phyloP scores from a whole-genome alignment of 768 basidiomycete species.

The Tulasnella sp. region DNA sequence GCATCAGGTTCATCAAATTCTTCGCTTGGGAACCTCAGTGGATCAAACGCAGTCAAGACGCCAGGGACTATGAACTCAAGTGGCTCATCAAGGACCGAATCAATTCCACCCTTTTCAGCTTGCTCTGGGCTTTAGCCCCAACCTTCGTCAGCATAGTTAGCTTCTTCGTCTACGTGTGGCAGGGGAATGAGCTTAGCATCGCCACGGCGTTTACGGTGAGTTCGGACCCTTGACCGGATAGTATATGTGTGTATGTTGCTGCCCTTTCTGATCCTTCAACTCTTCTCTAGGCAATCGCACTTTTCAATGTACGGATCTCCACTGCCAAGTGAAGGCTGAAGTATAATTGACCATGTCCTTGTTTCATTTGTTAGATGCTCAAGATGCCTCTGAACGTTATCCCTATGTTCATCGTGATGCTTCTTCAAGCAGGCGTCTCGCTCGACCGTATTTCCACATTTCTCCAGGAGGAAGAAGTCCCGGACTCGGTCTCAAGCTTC shows the following conservation, averaged over 20 bases:
- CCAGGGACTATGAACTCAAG: slow-evolving; percentile 30
- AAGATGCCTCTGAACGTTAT: slow-evolving; percentile 63
- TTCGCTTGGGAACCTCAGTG: slow-evolving; percentile 35
- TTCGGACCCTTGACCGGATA: slow-evolving; percentile 33
- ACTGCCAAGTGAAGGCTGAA: background rate
- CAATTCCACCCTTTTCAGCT: slow-evolving; percentile 62
- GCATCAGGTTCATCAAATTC: slow-evolving; percentile 29
- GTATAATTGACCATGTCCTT: background rate
- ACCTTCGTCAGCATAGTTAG: slow-evolving; percentile 72
- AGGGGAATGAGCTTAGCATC: slow-evolving; percentile 67
- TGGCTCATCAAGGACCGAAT: slow-evolving; percentile 46
- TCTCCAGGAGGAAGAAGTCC: slow-evolving; percentile 63
- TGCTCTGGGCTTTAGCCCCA: slow-evolving; percentile 69
- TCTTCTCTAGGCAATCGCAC: background rate
- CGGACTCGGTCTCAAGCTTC: slow-evolving; percentile 55
- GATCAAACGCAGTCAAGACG: slow-evolving; percentile 30
- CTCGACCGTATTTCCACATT: slow-evolving; percentile 60
- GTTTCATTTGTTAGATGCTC: background rate
- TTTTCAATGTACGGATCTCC: background rate
- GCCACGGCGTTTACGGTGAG: slow-evolving; percentile 69
- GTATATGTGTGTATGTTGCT: background rate
- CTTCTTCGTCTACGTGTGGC: slow-evolving; percentile 65
- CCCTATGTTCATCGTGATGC: slow-evolving; percentile 68
- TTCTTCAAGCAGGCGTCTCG: slow-evolving; percentile 60
- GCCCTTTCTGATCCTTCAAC: background rate